A percentile compares a stretch with the other conserved stretches of the same genome.
Evolutionary conservation across 306 rosid species (phyloP).

Genomic region (Cyamopsis tetragonoloba): DNA sequence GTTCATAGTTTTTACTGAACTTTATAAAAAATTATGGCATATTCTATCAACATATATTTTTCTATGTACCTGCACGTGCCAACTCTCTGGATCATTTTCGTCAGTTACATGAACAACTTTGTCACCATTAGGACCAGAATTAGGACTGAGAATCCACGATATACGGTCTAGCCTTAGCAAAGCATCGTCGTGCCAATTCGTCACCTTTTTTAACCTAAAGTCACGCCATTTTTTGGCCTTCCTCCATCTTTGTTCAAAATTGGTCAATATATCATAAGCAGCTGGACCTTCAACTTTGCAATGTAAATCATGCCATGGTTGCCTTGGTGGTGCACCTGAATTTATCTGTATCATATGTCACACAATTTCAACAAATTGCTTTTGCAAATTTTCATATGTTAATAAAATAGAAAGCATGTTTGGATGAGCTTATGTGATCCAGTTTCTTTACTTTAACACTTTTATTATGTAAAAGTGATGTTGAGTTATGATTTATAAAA

Average conservation of each 20-base stretch:
- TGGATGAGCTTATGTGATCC: too few species aligned
- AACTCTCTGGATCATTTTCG: conserved; percentile 53
- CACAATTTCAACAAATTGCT: conserved; percentile 7
- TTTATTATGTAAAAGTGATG: too few species aligned
- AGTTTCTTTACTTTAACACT: too few species aligned
- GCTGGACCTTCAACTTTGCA: conserved; percentile 83
- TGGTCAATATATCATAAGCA: conserved; percentile 67
- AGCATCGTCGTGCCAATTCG: conserved; percentile 62
- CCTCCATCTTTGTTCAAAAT: conserved; percentile 72
- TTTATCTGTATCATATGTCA: conserved; percentile 33
- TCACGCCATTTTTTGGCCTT: conserved; percentile 67
- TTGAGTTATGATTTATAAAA: too few species aligned
- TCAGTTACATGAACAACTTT: conserved; percentile 33
- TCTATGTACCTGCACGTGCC: conserved; percentile 71
- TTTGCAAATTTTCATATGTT: background rate
- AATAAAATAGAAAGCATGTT: background rate
- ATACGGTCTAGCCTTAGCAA: conserved; percentile 59
- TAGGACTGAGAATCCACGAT: conserved; percentile 60
- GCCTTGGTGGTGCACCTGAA: conserved; percentile 57
- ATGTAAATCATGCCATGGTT: conserved; percentile 59
- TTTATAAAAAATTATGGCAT: background rate
- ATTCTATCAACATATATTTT: conserved; percentile 21
- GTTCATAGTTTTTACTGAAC: conserved; percentile 1
- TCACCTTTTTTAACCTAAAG: conserved; percentile 53
- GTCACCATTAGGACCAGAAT: conserved; percentile 37